Conservation (phyloP, 148 eudicot genomes). For the Silene uniflora region DNA sequence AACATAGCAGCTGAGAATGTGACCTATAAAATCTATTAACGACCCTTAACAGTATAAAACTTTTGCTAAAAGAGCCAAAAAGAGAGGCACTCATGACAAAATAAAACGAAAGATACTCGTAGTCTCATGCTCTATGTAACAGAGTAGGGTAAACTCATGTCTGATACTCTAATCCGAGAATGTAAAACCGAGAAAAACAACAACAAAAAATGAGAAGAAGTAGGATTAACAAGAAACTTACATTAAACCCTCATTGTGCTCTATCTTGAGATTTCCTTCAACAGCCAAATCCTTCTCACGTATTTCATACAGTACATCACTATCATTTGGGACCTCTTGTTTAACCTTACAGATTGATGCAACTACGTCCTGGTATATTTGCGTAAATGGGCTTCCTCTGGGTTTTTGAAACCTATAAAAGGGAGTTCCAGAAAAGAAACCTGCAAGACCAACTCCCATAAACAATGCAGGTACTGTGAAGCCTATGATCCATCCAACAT, state of each 20-base stretch:
- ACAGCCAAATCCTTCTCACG: slow-evolving; percentile 36
- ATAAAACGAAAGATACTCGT: too few relatives aligned
- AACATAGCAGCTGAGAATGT: too few relatives aligned
- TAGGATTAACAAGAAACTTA: slow-evolving; percentile 30
- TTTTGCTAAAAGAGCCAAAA: too few relatives aligned
- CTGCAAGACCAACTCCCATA: slow-evolving; percentile 42
- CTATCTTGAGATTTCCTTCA: slow-evolving; percentile 44
- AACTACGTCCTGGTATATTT: slow-evolving; percentile 46
- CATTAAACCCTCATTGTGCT: slow-evolving; percentile 42
- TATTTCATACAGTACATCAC: slow-evolving; percentile 35
- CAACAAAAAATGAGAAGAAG: too few relatives aligned
- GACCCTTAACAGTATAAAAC: too few relatives aligned
- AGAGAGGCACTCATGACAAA: too few relatives aligned
- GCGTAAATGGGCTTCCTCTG: slow-evolving; percentile 44
- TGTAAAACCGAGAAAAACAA: too few relatives aligned
- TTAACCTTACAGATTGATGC: slow-evolving; percentile 37
- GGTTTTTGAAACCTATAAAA: slow-evolving; percentile 49
- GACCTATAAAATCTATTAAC: too few relatives aligned
- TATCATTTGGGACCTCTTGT: slow-evolving; percentile 32
- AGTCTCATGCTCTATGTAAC: too few relatives aligned
- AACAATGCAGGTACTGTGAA: slow-evolving; percentile 43
- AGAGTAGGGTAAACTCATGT: too few relatives aligned
- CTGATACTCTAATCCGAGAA: too few relatives aligned
- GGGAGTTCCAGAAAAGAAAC: slow-evolving; percentile 43
- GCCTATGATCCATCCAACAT: slow-evolving; percentile 45